phyloP scores from a whole-genome alignment of 225 moss, liverwort and hornwort species.

The Pseudisothecium myosuroides region DNA sequence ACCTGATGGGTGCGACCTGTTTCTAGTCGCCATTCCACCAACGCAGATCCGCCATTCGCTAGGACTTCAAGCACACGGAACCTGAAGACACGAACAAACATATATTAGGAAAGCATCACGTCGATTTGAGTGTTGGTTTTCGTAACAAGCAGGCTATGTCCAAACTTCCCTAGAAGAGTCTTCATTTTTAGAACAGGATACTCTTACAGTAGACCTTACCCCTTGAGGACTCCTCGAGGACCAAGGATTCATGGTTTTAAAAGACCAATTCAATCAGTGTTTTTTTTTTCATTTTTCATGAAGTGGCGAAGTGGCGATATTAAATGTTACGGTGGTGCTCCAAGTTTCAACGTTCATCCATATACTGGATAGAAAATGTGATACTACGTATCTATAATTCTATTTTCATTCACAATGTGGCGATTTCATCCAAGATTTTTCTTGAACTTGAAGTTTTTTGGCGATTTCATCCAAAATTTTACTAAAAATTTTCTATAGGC shows the following conservation, averaged over 20 bases:
- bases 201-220: background rate
- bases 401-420: too few relatives aligned
- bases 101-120: background rate
- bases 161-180: background rate
- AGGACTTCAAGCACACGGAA: constrained; percentile 79
- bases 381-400: too few relatives aligned
- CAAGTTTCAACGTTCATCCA: too few relatives aligned
- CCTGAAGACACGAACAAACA: constrained; percentile 5
- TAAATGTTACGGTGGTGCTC: too few relatives aligned
- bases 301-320: too few relatives aligned
- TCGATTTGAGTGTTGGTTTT: background rate
- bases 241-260: background rate
- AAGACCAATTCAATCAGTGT: background rate
- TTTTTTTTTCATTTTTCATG: too few relatives aligned
- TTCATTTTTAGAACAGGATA: background rate
- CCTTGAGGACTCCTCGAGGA: background rate
- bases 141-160: background rate
- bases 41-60: constrained; percentile 69
- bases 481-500: too few relatives aligned
- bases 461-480: too few relatives aligned
- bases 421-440: too few relatives aligned
- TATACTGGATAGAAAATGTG: too few relatives aligned
- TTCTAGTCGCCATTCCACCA: constrained; percentile 94
- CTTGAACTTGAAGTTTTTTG: too few relatives aligned
- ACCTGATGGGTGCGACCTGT: constrained; percentile 99